These are phyloP conservation scores for Arthrobotrys conoides DNA, from an alignment of 2,329 filamentous ascomycete species.

Conservation along the genomic window DNA sequence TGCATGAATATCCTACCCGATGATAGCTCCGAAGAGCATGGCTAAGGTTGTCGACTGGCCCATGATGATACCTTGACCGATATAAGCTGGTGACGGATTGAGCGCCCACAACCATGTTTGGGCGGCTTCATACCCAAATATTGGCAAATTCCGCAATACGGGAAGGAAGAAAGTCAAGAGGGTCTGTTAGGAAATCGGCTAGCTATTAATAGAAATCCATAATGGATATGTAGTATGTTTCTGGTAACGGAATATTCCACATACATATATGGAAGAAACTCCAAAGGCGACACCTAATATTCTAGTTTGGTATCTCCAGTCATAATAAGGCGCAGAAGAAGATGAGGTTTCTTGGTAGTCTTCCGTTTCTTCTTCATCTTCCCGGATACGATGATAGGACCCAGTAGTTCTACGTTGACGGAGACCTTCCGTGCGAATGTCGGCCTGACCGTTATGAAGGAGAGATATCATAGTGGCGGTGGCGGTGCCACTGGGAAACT, in stretches of 20 bases:
- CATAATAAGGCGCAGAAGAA: slow-evolving; percentile 66
- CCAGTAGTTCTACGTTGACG: slow-evolving; percentile 61
- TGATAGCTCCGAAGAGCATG: slow-evolving; percentile 89
- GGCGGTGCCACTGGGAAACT: slow-evolving; percentile 94
- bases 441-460: slow-evolving; percentile 72
- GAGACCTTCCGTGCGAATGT: slow-evolving; percentile 62
- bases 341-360: background rate
- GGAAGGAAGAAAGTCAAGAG: slow-evolving; percentile 92
- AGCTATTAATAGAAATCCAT: background rate
- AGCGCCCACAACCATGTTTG: slow-evolving; percentile 92
- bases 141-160: slow-evolving; percentile 83
- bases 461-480: slow-evolving; percentile 94
- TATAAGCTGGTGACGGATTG: slow-evolving; percentile 96
- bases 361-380: slow-evolving; percentile 33
- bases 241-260: slow-evolving; percentile 61
- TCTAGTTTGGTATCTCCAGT: slow-evolving; percentile 76
- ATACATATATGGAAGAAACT: slow-evolving; percentile 72
- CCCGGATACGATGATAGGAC: slow-evolving; percentile 49
- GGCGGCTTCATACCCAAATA: slow-evolving; percentile 83
- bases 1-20: slow-evolving; percentile 69
- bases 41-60: slow-evolving; percentile 93
- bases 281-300: slow-evolving; percentile 74
- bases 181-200: slow-evolving; percentile 72
- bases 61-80: slow-evolving; percentile 99
- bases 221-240: slow-evolving; percentile 4